phyloP scores from a whole-genome alignment of 257 asterid species.

The Hygrophila difformis region DNA sequence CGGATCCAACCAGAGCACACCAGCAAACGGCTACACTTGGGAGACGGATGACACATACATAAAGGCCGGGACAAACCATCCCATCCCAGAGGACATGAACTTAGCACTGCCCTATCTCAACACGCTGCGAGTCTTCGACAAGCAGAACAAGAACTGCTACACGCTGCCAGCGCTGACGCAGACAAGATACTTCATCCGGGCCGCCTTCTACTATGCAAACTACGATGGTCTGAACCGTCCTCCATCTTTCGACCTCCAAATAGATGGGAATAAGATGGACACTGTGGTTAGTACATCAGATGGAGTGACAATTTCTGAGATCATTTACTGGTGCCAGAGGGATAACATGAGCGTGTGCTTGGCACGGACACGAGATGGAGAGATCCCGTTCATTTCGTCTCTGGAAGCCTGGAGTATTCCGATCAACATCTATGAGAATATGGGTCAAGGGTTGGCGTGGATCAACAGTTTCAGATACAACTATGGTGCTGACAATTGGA shows the following conservation, averaged over 20 bases:
- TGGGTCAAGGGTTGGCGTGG: slow-evolving; percentile 14
- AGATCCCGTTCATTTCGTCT: slow-evolving; percentile 17
- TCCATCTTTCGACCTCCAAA: slow-evolving; percentile 18
- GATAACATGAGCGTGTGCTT: slow-evolving; percentile 13
- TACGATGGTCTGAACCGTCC: slow-evolving; percentile 8
- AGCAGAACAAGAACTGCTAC: slow-evolving; percentile 22
- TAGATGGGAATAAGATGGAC: slow-evolving; percentile 19
- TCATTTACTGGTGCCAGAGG: slow-evolving; percentile 5
- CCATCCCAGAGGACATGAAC: not conserved
- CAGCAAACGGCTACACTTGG: slow-evolving; percentile 8
- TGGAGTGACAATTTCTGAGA: slow-evolving; percentile 8
- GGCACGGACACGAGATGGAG: slow-evolving; percentile 4
- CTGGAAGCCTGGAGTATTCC: slow-evolving; percentile 14
- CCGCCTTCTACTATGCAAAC: slow-evolving; percentile 12
- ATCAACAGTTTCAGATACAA: slow-evolving; percentile 14
- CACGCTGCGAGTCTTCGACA: slow-evolving; percentile 11
- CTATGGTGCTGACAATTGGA: slow-evolving; percentile 9
- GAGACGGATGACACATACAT: slow-evolving; percentile 12
- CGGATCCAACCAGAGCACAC: slow-evolving; percentile 6
- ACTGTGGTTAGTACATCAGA: slow-evolving; percentile 5
- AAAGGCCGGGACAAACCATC: slow-evolving; percentile 9
- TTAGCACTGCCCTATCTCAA: not conserved
- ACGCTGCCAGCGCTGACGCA: slow-evolving; percentile 4
- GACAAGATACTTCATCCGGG: slow-evolving; percentile 13
- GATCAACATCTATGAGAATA: not conserved